phyloP scores from a whole-genome alignment of 495 filamentous ascomycete genomes.

The Niebla homalea region DNA sequence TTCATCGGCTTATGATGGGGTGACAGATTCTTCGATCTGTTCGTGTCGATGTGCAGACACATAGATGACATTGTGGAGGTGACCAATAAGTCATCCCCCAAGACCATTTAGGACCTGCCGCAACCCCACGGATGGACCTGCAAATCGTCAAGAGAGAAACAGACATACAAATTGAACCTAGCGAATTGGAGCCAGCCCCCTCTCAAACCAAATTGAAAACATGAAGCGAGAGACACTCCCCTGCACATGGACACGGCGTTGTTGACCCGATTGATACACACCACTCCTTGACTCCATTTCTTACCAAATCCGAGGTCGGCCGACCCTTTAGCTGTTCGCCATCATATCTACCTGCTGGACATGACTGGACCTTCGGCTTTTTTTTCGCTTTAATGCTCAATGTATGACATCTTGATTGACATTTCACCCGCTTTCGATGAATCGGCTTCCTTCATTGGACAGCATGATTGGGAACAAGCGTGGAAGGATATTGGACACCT shows the following conservation, averaged over 20 bases:
- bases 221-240: constrained; percentile 14
- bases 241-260: constrained; percentile 8
- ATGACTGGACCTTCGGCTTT: constrained; percentile 1
- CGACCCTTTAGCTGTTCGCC: constrained; percentile 15
- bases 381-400: constrained; percentile 11
- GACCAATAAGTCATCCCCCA: constrained; percentile 29
- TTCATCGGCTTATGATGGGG: neutral
- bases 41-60: constrained; percentile 94
- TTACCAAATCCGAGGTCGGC: constrained; percentile 30
- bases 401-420: neutral
- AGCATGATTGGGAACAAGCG: neutral
- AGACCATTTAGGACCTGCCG: constrained; percentile 24
- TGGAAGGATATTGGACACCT: constrained; percentile 14
- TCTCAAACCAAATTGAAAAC: constrained; percentile 29
- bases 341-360: neutral
- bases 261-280: constrained; percentile 7
- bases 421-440: neutral
- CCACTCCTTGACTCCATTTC: constrained; percentile 25
- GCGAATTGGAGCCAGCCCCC: constrained; percentile 20
- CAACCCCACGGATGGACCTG: neutral
- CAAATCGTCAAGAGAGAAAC: constrained; percentile 1
- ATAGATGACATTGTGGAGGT: constrained; percentile 74
- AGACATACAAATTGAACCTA: constrained; percentile 20
- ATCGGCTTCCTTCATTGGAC: neutral
- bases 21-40: constrained; percentile 78